Conservation (phyloP, 345 rosid species). For the Lumnitzera racemosa region DNA sequence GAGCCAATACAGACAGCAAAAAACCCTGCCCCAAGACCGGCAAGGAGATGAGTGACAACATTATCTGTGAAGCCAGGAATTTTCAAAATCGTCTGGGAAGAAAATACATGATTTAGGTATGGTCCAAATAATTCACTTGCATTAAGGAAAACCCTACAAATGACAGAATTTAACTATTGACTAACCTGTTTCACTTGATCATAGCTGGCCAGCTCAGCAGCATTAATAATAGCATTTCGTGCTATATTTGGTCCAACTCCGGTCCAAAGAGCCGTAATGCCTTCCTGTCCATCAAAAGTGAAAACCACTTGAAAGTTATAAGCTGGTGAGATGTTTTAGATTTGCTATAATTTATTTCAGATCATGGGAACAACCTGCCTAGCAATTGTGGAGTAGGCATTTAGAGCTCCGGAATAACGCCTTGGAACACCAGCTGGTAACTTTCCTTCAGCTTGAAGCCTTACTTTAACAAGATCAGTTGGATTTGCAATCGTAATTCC, state of each 20-base stretch:
- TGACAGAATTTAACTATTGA: too few species aligned
- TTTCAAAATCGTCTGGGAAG: conserved; percentile 75
- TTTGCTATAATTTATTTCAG: background rate
- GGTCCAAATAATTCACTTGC: too few species aligned
- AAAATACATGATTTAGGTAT: background rate
- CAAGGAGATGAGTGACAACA: conserved; percentile 77
- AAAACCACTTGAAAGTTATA: conserved; percentile 6
- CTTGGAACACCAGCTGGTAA: conserved; percentile 85
- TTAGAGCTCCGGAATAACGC: conserved; percentile 89
- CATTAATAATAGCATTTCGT: conserved; percentile 92
- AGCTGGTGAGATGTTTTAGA: conserved; percentile 5
- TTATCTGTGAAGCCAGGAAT: conserved; percentile 95
- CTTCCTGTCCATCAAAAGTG: conserved; percentile 58
- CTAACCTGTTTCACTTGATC: conserved; percentile 94
- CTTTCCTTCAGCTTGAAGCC: conserved; percentile 99
- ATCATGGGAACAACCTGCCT: conserved; percentile 57
- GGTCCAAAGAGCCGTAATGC: conserved; percentile 89
- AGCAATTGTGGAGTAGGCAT: conserved; percentile 87
- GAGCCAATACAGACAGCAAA: conserved; percentile 97
- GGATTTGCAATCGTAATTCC: conserved; percentile 87
- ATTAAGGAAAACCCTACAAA: too few species aligned
- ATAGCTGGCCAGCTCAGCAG: conserved; percentile 95
- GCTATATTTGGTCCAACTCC: conserved; percentile 93
- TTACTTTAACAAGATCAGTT: conserved; percentile 98
- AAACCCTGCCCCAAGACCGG: conserved; percentile 98